Evolutionary conservation across 2,329 filamentous ascomycete genomes (phyloP).

Genomic region (Cladophialophora psammophila): DNA sequence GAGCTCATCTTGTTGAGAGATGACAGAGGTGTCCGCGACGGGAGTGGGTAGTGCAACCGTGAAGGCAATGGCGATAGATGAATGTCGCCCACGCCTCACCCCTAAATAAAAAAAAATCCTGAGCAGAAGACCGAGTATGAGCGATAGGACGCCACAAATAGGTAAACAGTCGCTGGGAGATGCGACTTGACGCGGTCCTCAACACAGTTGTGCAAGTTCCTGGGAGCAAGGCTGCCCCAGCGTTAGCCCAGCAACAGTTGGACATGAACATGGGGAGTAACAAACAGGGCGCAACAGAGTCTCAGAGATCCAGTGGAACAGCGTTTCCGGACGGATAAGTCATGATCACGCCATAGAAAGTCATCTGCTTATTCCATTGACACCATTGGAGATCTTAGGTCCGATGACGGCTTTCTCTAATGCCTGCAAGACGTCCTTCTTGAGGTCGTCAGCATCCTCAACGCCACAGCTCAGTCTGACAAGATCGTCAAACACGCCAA

Average conservation of each 20-base stretch:
- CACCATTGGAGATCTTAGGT: conserved; percentile 55
- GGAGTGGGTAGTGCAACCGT: neutral
- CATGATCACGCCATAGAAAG: neutral
- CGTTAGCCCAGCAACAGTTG: neutral
- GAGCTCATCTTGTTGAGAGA: neutral
- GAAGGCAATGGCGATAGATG: neutral
- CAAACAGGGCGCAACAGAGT: neutral
- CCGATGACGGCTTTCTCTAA: conserved; percentile 75
- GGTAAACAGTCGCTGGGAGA: too few species aligned
- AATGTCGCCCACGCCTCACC: neutral
- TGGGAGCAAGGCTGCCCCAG: neutral
- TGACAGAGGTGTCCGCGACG: neutral
- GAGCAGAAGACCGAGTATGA: too few species aligned
- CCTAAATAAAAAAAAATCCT: too few species aligned
- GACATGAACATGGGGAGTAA: neutral
- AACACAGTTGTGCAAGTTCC: neutral
- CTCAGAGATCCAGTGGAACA: neutral
- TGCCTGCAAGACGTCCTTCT: conserved; percentile 80
- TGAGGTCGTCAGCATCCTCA: conserved; percentile 86
- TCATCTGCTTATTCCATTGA: conserved; percentile 29
- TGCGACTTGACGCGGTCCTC: too few species aligned
- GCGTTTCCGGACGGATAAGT: neutral
- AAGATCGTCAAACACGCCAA: conserved; percentile 93
- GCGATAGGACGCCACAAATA: too few species aligned
- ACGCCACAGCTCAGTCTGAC: conserved; percentile 93